Conservation (phyloP, 78 protist genomes). For the Guillardia theta region DNA sequence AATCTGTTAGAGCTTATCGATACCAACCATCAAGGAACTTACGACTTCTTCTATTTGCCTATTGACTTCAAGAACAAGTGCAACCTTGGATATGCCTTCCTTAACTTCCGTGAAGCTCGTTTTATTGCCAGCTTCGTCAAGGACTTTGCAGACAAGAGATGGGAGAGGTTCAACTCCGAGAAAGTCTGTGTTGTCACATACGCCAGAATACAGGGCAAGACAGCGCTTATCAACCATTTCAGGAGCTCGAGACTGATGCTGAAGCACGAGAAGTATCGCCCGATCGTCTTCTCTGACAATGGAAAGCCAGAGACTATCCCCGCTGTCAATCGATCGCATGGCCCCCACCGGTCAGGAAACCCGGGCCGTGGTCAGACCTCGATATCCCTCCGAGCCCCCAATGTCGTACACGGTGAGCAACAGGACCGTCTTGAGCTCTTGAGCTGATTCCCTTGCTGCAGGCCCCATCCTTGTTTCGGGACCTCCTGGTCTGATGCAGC, state of each 20-base stretch:
- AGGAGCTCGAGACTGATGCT: conserved; percentile 48
- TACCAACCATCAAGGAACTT: conserved; percentile 33
- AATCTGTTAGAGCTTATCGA: conserved; percentile 64
- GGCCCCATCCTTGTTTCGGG: no score
- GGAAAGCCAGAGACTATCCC: not conserved
- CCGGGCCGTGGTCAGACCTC: no score
- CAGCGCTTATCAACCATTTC: conserved; percentile 55
- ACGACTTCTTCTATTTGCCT: conserved; percentile 85
- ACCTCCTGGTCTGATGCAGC: no score
- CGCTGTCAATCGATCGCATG: no score
- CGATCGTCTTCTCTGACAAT: not conserved
- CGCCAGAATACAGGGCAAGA: conserved; percentile 69
- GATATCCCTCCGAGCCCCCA: no score
- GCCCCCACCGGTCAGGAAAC: no score
- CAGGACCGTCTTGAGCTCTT: no score
- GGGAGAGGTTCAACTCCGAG: conserved; percentile 77
- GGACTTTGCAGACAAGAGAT: conserved; percentile 49
- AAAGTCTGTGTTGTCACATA: conserved; percentile 80
- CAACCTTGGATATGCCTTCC: conserved; percentile 86
- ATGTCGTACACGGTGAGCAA: no score
- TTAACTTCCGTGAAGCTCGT: conserved; percentile 62
- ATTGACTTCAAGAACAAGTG: conserved; percentile 82
- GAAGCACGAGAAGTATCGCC: conserved; percentile 59
- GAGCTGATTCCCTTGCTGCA: no score
- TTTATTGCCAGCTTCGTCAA: not conserved